Percentiles rank a stretch among this genome's conserved stretches.
phyloP scores from a whole-genome alignment of 495 filamentous ascomycete genomes.

The Halenospora varia region DNA sequence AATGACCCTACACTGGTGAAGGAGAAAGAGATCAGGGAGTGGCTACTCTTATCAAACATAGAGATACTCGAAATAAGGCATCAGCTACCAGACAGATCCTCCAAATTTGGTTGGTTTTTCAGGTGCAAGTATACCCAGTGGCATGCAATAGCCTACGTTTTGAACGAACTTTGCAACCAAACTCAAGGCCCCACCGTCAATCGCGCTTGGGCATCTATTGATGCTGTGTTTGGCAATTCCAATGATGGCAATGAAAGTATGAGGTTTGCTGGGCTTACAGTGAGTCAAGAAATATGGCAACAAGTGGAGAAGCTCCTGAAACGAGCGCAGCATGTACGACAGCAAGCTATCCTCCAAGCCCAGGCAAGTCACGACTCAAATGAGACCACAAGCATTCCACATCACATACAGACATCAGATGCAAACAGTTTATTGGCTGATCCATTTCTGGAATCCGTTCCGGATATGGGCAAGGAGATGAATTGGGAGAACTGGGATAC shows the following conservation, averaged over 20 bases:
- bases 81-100: not conserved
- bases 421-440: not conserved
- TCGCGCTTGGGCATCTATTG: conserved; percentile 73
- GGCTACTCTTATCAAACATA: not conserved
- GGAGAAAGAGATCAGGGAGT: not conserved
- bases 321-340: not conserved
- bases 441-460: not conserved
- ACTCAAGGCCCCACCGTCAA: conserved; percentile 64
- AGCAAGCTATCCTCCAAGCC: not conserved
- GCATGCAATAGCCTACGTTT: conserved; percentile 69
- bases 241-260: conserved; percentile 11
- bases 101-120: conserved; percentile 58
- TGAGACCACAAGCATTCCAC: not conserved
- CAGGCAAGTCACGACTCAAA: not conserved
- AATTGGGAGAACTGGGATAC: not conserved
- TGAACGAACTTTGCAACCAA: conserved; percentile 72
- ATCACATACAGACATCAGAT: not conserved
- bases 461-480: not conserved
- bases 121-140: conserved; percentile 65
- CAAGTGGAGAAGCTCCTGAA: not conserved
- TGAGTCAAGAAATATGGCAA: not conserved
- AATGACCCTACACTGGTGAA: not conserved
- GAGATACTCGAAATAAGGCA: not conserved
- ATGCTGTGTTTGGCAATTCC: conserved; percentile 50
- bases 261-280: not conserved